Evolutionary conservation across 192 early-diverging fungal genomes (phyloP).

Genomic region (Phlyctochytrium bullatum): DNA sequence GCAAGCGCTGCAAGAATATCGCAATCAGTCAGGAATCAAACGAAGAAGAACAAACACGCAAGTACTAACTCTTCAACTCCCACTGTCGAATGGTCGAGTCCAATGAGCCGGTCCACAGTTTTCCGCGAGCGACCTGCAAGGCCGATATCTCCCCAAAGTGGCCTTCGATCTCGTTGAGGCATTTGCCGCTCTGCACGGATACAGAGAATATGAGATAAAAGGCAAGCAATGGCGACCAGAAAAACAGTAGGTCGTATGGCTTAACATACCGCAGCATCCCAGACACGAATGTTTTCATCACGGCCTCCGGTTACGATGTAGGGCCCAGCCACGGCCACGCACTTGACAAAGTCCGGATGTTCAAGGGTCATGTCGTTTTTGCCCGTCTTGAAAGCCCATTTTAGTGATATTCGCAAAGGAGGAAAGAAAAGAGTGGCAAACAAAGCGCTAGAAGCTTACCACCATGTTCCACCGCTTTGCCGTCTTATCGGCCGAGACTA

Average conservation of each 20-base stretch:
- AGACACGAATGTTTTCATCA: constrained; percentile 84
- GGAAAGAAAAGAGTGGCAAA: too few species aligned
- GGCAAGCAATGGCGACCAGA: neutral
- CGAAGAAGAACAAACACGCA: constrained; percentile 10
- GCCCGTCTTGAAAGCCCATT: constrained; percentile 62
- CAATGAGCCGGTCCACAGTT: constrained; percentile 75
- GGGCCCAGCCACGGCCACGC: constrained; percentile 57
- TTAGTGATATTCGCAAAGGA: too few species aligned
- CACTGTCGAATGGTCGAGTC: constrained; percentile 86
- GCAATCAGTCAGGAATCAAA: too few species aligned
- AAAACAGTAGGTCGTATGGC: constrained; percentile 4
- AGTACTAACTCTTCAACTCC: constrained; percentile 57
- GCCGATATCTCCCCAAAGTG: constrained; percentile 89
- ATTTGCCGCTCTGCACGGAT: constrained; percentile 60
- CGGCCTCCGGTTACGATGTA: constrained; percentile 79
- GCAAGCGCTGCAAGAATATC: constrained; percentile 29
- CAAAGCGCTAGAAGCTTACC: too few species aligned
- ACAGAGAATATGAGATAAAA: neutral
- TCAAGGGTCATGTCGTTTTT: constrained; percentile 67
- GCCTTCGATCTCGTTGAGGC: constrained; percentile 73
- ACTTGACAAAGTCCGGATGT: constrained; percentile 83
- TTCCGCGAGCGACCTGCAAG: constrained; percentile 56
- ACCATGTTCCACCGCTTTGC: constrained; percentile 82
- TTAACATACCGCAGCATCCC: constrained; percentile 72
- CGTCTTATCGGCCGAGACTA: constrained; percentile 88